Percentiles rank a stretch among this genome's conserved stretches.
Conservation (phyloP, 306 rosid species). For the Boehmeria nivea region DNA sequence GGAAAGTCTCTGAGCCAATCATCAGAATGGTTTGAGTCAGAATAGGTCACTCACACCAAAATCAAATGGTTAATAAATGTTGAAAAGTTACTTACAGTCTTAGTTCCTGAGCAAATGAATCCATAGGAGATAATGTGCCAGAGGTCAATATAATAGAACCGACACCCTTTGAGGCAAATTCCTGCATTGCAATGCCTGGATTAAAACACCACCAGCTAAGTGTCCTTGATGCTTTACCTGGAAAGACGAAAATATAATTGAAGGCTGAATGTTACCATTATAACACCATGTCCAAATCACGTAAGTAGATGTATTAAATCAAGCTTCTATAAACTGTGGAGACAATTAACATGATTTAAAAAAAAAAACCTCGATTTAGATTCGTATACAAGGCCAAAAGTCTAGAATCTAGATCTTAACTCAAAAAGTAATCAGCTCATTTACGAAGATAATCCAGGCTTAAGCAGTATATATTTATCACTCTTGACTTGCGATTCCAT, state of each 20-base stretch:
- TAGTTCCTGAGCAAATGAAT: constrained; percentile 83
- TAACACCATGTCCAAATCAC: too few relatives aligned
- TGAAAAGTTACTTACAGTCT: constrained; percentile 51
- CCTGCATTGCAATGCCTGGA: constrained; percentile 96
- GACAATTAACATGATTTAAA: too few relatives aligned
- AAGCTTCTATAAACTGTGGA: too few relatives aligned
- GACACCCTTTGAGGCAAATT: constrained; percentile 50
- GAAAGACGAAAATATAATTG: constrained; percentile 15
- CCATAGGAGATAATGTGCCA: constrained; percentile 91
- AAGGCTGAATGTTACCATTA: constrained; percentile 20
- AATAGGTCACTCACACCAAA: constrained; percentile 17
- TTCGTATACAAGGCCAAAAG: neutral
- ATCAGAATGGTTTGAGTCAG: constrained; percentile 23
- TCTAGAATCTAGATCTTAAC: too few relatives aligned
- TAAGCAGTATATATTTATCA: too few relatives aligned
- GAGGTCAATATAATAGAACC: constrained; percentile 91
- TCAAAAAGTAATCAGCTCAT: too few relatives aligned
- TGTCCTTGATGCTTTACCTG: constrained; percentile 77
- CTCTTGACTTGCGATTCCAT: too few relatives aligned
- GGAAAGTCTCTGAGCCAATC: constrained; percentile 71
- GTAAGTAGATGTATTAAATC: too few relatives aligned
- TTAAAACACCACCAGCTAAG: constrained; percentile 99
- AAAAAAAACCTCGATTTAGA: too few relatives aligned
- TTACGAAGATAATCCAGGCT: too few relatives aligned
- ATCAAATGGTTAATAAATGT: constrained; percentile 20